A percentile compares a stretch with the other conserved stretches of the same genome.
Evolutionary conservation across 352 stramenopile species (phyloP).

Genomic region (Pythium brachiatum): DNA sequence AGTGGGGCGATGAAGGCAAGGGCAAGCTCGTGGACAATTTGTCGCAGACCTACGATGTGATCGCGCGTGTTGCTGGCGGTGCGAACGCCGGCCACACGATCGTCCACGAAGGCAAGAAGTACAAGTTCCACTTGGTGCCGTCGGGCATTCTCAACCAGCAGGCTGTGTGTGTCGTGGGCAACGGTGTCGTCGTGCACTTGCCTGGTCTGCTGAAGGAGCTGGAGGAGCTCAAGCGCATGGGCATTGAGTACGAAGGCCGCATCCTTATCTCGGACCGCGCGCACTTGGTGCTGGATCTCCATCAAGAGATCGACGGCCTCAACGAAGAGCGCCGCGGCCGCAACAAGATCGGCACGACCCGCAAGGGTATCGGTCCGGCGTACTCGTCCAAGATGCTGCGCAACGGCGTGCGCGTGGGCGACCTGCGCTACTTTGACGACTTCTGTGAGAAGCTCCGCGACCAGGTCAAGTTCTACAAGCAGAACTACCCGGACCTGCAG

Average conservation of each 20-base stretch:
- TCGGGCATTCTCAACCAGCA: constrained; percentile 97
- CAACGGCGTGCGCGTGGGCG: constrained; percentile 96
- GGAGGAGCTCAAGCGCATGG: constrained; percentile 86
- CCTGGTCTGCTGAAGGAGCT: constrained; percentile 96
- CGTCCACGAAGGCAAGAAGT: constrained; percentile 97
- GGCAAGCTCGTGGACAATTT: constrained; percentile 97
- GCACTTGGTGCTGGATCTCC: constrained; percentile 99
- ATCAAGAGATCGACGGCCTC: constrained; percentile 92
- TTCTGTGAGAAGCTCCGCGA: constrained; percentile 90
- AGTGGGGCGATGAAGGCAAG: constrained; percentile 99
- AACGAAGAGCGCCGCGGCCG: constrained; percentile 83
- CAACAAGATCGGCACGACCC: constrained; percentile 99
- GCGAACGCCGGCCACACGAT: constrained; percentile 99
- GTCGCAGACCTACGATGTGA: constrained; percentile 95
- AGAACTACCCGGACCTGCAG: constrained; percentile 81
- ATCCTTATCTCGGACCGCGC: constrained; percentile 97
- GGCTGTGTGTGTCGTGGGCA: constrained; percentile 96
- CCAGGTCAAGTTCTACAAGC: constrained; percentile 91
- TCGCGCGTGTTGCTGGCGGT: constrained; percentile 95
- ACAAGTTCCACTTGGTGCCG: constrained; percentile 99
- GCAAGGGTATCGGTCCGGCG: constrained; percentile 97
- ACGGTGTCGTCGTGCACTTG: constrained; percentile 98
- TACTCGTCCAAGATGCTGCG: constrained; percentile 99
- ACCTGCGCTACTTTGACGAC: constrained; percentile 91
- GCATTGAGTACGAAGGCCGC: constrained; percentile 90